Conservation (phyloP, 805 yeast genomes). For the Naumovozyma dairenensis region DNA sequence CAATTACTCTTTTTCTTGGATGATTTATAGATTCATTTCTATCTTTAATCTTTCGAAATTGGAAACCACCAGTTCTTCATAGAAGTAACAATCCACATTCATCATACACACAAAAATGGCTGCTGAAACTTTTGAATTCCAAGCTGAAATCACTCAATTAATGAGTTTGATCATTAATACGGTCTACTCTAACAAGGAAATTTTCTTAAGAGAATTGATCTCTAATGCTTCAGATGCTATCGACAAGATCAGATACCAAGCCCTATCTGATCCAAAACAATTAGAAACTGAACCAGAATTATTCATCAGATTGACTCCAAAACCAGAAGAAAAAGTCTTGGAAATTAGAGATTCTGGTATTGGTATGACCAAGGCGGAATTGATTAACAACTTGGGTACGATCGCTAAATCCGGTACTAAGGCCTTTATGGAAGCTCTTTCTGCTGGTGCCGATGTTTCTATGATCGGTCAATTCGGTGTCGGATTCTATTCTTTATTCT, state of each 20-base stretch:
- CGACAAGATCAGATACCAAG: slow-evolving; percentile 96
- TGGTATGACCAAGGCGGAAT: slow-evolving; percentile 99
- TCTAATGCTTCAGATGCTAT: slow-evolving; percentile 99
- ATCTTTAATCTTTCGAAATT: no score
- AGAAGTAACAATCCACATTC: no score
- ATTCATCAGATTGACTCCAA: slow-evolving; percentile 95
- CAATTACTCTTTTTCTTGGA: no score
- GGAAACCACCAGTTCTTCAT: no score
- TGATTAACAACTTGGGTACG: slow-evolving; percentile 98
- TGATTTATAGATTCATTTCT: no score
- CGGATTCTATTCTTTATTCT: slow-evolving; percentile 98
- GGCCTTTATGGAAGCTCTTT: slow-evolving; percentile 98
- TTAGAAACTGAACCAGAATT: slow-evolving; percentile 93
- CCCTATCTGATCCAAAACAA: slow-evolving; percentile 82
- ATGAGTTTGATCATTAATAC: slow-evolving; percentile 99
- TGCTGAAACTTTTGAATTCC: slow-evolving; percentile 86
- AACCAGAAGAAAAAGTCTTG: slow-evolving; percentile 84
- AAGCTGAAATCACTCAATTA: slow-evolving; percentile 99
- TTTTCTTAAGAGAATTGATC: slow-evolving; percentile 96
- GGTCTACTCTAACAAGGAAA: slow-evolving; percentile 98
- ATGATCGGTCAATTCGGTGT: slow-evolving; percentile 99
- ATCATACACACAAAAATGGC: slow-evolving; percentile 33
- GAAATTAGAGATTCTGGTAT: slow-evolving; percentile 99
- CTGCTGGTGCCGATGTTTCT: slow-evolving; percentile 99
- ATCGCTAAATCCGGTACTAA: slow-evolving; percentile 99